Evolutionary conservation across 306 rosid genomes (phyloP), one percentile per base, ranked within the genome.

Genomic region (Gynostemma pentaphyllum): DNA sequence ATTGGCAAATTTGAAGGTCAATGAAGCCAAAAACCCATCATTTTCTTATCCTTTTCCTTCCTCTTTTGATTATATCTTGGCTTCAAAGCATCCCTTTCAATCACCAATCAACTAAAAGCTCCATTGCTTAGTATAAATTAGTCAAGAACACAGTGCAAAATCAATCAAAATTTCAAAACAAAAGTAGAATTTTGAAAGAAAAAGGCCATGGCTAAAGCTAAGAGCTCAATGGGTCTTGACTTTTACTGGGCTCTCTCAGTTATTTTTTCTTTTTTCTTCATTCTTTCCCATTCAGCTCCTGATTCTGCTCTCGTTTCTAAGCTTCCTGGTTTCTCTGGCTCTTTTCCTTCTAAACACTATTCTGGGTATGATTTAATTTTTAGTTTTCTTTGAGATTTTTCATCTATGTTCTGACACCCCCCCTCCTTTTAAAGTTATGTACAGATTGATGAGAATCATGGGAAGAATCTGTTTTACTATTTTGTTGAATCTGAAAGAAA

Each of bases 401-500:
- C 11, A 2, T 7, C n/a, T n/a, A 41, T 9, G 54, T 64, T 50
- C n/a, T 46, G 22, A 30, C 66, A 1, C 15, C 19, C 1, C 5
- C 2, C 16, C 26, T 7, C 51, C 27, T 34, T 26, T 32, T 60
- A 53, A 76, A 82, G 87, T 64, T 82, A 79, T 57, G 78, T 79
- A 48, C 74, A 77, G 0, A 41, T 82, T 46, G 78, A 79, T 18
- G 66, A 71, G 52, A 60, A 39, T n/a, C 81, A 77, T 70, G 95
- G 87, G 56, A 84, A 68, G 81, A 92, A 78, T 59, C 75, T 88
- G 81, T 92, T 74, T 62, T 92, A 92, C 63, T 88, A 88, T 54
- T 86, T 92, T 26, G 84, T 88, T 46, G 87, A 61, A 42, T 92
- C 99, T 8, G 94, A 88, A 72, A 66, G 85, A 45, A 82, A 84